phyloP scores from a whole-genome alignment of 2,329 filamentous ascomycete species.

The Colletotrichum sp. region DNA sequence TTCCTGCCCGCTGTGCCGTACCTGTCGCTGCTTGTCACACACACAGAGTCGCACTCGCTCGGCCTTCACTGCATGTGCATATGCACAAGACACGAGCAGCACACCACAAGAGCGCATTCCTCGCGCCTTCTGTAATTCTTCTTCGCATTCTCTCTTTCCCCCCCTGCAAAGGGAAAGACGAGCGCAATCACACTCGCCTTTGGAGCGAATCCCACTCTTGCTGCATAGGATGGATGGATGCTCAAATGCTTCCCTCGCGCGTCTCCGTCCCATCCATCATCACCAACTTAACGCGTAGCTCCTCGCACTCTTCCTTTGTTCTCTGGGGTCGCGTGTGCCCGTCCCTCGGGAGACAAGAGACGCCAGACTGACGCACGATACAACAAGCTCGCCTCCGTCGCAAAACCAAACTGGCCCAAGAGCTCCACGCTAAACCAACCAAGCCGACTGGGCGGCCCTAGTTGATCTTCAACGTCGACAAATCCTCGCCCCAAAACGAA shows the following conservation, averaged over 20 bases:
- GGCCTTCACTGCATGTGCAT: slow-evolving; percentile 11
- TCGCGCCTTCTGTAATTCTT: slow-evolving; percentile 13
- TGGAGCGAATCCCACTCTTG: background rate
- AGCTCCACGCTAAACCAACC: slow-evolving; percentile 1
- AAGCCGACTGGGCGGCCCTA: slow-evolving; percentile 8
- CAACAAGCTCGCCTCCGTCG: slow-evolving; percentile 17
- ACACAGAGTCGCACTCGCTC: background rate
- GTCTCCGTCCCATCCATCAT: background rate
- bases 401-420: background rate
- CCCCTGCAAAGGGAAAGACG: background rate
- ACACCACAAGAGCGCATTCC: slow-evolving; percentile 9
- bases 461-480: slow-evolving; percentile 19
- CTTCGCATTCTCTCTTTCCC: slow-evolving; percentile 13
- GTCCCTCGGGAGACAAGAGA: slow-evolving; percentile 14
- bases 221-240: background rate
- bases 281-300: background rate
- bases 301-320: slow-evolving; percentile 13
- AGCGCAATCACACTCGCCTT: background rate
- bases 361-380: slow-evolving; percentile 17
- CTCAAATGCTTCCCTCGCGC: background rate
- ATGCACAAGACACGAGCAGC: slow-evolving; percentile 5
- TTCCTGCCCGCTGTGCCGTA: background rate
- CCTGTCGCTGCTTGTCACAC: background rate
- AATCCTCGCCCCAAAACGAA: background rate
- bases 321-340: background rate